Base-by-base conservation (phyloP, 2,329 filamentous ascomycete species). In the Aureobasidium sp. region DNA sequence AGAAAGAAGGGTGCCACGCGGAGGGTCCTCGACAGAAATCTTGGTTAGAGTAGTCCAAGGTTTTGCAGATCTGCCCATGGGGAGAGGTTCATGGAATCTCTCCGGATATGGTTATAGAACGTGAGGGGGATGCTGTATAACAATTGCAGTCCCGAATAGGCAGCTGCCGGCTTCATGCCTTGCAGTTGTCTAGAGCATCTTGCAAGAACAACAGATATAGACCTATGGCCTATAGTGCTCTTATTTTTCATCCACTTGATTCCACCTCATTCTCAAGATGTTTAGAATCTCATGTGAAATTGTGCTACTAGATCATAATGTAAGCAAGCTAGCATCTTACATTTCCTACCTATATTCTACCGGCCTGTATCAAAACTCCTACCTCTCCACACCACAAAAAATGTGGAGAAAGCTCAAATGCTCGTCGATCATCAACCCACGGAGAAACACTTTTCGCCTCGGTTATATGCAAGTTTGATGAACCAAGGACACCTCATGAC, bases 21-120 rank as follows among this genome's bases (percentile, higher is more conserved):
- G 37, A 20, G 14, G 22, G 14, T 31, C 14, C 36, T 9, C 9
- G 17, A 22, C 1, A 9, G 51, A 42, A 39, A 57, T 57, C 53
- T 57, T 57, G 53, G 53, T 45, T 39, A 12, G 27, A 36, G 17
- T 20, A 11, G 17, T 41, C 39, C 29, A 34, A 45, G 52, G 53
- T 57, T 57, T 39, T 45, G 53, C 34, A 45, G 53, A 48, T 58
- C 41, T 58, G 42, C 55, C 55, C 55, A 58, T 58, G 55, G 55
- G 55, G 55, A 39, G 20, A n/a, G 14, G 20, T 14, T 41, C n/a
- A 17, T 37, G 20, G 9, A 12, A 27, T 51, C 15, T 51, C 29
- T 1, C 5, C 14, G 11, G 22, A 55, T 31, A 8, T 8, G 1
- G 9, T 22, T 52, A 36, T 15, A 25, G 31, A 52, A 52, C 49